phyloP scores from a whole-genome alignment of 441 rosid species.

The Erodium texanum region DNA sequence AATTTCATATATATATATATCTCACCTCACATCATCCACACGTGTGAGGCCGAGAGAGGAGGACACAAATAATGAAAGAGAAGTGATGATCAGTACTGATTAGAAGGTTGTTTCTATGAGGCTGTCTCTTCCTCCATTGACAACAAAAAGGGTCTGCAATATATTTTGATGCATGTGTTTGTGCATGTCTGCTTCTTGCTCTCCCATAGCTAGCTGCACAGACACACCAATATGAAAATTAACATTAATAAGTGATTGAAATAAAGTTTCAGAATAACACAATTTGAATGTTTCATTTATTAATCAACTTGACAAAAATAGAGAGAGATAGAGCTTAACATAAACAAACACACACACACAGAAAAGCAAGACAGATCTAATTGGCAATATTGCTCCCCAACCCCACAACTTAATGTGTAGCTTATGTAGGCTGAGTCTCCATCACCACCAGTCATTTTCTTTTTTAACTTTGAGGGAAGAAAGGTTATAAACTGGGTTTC shows the following conservation, averaged over 20 bases:
- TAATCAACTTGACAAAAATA: background rate
- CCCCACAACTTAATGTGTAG: conserved; percentile 4
- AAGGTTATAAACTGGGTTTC: conserved; percentile 23
- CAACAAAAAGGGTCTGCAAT: conserved; percentile 1
- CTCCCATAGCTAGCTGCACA: background rate
- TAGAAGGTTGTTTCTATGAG: background rate
- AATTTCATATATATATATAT: background rate
- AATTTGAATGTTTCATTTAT: background rate
- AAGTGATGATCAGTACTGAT: background rate
- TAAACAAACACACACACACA: too few relatives aligned
- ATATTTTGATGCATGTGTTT: background rate
- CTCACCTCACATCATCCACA: background rate
- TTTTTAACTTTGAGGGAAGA: background rate
- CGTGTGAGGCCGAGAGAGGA: background rate
- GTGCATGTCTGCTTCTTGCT: background rate
- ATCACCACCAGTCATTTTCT: conserved; percentile 9
- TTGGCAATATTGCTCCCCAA: background rate
- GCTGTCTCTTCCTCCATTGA: background rate
- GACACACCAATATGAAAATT: background rate
- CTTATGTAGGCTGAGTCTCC: conserved; percentile 8
- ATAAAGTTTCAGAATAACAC: background rate
- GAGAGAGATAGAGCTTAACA: conserved; percentile 22
- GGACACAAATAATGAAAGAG: background rate
- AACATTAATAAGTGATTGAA: background rate
- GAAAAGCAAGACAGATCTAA: too few relatives aligned